Conservation (phyloP, 2,329 filamentous ascomycete species). For the Fusarium sp. region DNA sequence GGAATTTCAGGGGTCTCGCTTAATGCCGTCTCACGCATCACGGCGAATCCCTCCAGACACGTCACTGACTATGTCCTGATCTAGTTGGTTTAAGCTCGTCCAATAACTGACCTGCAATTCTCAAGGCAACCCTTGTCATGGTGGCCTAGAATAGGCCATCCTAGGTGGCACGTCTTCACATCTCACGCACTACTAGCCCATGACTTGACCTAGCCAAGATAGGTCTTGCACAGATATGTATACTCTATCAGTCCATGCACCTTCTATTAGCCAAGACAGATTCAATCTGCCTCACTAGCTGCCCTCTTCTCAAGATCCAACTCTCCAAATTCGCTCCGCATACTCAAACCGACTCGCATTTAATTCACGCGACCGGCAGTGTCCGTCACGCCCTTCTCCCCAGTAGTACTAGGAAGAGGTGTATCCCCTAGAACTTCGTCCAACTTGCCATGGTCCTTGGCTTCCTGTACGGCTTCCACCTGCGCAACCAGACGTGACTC, state of each 20-base stretch:
- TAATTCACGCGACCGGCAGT: not conserved
- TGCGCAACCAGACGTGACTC: conserved; percentile 12
- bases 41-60: not conserved
- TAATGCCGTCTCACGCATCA: not conserved
- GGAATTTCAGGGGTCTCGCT: not conserved
- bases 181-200: not conserved
- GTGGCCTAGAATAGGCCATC: not conserved
- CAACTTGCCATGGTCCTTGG: conserved; percentile 20
- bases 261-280: not conserved
- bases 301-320: not conserved
- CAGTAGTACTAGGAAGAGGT: not conserved
- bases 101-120: not conserved
- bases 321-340: not conserved
- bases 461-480: conserved; percentile 7
- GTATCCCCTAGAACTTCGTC: not conserved
- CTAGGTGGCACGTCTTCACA: not conserved
- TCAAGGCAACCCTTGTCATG: not conserved
- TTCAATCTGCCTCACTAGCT: not conserved
- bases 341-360: not conserved
- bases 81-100: not conserved
- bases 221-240: not conserved
- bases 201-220: not conserved
- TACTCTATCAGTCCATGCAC: not conserved
- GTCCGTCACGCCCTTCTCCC: not conserved
- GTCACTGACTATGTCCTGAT: not conserved